These are phyloP conservation scores for Ampelocalamus luodianensis DNA, from an alignment of 176 grass and related monocot genomes.

Conservation along the genomic window DNA sequence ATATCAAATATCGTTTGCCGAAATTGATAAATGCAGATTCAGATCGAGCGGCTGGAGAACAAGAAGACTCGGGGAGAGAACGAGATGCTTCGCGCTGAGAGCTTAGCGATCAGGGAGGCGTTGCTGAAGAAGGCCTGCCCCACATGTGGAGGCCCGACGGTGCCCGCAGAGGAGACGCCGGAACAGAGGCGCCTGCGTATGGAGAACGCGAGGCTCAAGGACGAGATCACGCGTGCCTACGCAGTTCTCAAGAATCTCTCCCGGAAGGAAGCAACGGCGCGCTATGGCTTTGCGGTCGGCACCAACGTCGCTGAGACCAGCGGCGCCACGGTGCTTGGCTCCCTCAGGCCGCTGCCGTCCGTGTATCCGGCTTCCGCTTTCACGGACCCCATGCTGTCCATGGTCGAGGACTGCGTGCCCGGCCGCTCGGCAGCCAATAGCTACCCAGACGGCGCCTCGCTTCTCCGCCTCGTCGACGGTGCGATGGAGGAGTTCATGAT, in stretches of 20 bases:
- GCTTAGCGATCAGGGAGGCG: not conserved
- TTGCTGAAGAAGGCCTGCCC: not conserved
- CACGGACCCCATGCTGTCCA: not conserved
- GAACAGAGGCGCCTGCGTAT: not conserved
- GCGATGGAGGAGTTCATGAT: not conserved
- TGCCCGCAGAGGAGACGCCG: not conserved
- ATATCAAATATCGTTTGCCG: not conserved
- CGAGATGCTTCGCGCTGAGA: not conserved
- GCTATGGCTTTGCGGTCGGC: not conserved
- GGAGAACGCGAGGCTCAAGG: conserved; percentile 34
- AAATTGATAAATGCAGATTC: not conserved
- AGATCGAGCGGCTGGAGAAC: not conserved
- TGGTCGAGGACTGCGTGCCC: not conserved
- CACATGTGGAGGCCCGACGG: not conserved
- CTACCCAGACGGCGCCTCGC: not conserved
- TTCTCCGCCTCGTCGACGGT: not conserved
- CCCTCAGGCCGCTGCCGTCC: not conserved
- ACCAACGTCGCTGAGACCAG: not conserved
- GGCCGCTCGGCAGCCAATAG: not conserved
- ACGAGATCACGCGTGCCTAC: not conserved
- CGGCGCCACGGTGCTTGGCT: not conserved
- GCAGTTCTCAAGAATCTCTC: not conserved
- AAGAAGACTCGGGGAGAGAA: not conserved
- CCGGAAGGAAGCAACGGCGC: not conserved
- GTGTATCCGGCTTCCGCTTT: not conserved